Base-by-base conservation (phyloP, 2,329 filamentous ascomycete genomes). In the Biscogniauxia sp. region DNA sequence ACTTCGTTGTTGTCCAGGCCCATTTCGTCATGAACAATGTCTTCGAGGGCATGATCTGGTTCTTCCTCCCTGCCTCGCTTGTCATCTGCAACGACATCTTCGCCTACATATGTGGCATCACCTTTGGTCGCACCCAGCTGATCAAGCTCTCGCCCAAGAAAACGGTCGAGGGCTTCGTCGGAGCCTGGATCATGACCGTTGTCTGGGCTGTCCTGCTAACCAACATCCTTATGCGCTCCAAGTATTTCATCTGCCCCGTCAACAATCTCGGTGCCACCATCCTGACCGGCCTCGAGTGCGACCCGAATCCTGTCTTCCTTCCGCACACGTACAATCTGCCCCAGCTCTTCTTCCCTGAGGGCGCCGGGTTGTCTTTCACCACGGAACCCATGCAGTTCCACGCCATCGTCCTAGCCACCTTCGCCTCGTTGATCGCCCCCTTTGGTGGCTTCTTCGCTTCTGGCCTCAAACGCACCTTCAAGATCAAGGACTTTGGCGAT, bases 21-120 rank as follows among this genome's bases (percentile, higher is more conserved):
- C 95, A 99, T 76, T 99, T 99, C 76, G 92, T 98, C 79, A 98
- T 99, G 92, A 99, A 99, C 84, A 99, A 99, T 78, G 90, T 99
- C 67, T 96, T 99, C 70, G 95, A 99, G 79, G 95, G 95, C 79
- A 93, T 99, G 91, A 96, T 99, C 75, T 99, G 95, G 95, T 98
- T 99, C 83, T 97, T 98, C 84, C 80, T 99, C 52, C 95, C 95
- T 7, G 93, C 92, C 7, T 89, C 92, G 57, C 85, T 99, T 69
- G 95, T 99, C 75, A 97, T 99, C 74, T 97, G 92, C 65, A 99
- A 99, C 77, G 95, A 99, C 74, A 99, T 99, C 66, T 98, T 96
- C 72, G 95, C 95, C 70, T 99, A 99, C 75, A 88, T 99, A 63
- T 97, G 93, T 76, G 95, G 95, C 62, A 98, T 99, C 73, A 94